Evolutionary conservation across 352 stramenopile genomes (phyloP), one percentile per base, ranked within the genome.

Genomic region (Phytophthora rubi): DNA sequence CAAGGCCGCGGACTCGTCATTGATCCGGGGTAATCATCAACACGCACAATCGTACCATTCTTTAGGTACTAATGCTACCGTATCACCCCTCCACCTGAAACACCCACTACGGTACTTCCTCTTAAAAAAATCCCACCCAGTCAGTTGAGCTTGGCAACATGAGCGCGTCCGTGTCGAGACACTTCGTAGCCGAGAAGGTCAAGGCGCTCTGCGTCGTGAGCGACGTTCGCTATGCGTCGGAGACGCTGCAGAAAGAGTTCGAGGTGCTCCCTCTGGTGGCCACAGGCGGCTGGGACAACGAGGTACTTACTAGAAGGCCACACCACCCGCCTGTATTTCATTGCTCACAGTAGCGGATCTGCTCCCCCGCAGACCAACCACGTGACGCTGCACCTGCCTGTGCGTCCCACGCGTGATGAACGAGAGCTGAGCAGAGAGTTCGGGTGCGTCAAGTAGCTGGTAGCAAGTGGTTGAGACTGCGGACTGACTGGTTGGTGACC

Each of bases 171-270:
- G 59, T 70, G 53, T 90, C 83, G 39, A 93, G 77, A 65, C 85
- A 90, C 69, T 90, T 90, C 53, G 77, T 90, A 64, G 72, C 73
- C 52, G 83, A 90, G 62, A 90, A 89, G 68, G 73, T 88, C 30
- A 75, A 78, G 42, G 75, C 85, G 47, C 53, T 93, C 54, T 88
- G 79, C 65, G 83, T 91, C 48, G 70, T 91, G 55, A 88, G 81
- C 56, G 82, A 90, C 67, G 78, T 88, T 26, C 74, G 63, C 44
- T 79, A 72, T 15, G 49, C 62, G n/a, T 73, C 73, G 4, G 75
- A 86, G 48, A 72, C 48, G 37, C 48, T 68, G 12, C 69, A 70
- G 9, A 53, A 70, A 16, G 67, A 80, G 12, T 73, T 76, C 53
- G 71, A 85, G 18, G 55, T 79, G 47, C 74, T 93, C 32, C 86